Evolutionary conservation across 768 basidiomycete species (phyloP), one percentile per base, ranked within the genome.

Genomic region (Kwoniella heveanensis): DNA sequence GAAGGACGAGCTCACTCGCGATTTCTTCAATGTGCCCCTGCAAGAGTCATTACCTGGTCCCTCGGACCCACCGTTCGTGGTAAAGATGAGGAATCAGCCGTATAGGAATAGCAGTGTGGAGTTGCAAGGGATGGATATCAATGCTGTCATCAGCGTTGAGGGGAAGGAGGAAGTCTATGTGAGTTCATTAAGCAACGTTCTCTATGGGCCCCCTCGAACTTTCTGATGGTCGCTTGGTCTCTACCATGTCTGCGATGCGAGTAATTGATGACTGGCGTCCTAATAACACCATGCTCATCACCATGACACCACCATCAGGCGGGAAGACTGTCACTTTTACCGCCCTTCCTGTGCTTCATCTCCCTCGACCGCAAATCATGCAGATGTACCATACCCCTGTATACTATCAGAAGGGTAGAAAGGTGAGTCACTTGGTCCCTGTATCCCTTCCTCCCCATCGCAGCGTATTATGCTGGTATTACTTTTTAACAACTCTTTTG

Each of bases 81-180:
- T 68, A 24, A 78, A 77, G 68, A 56, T 76, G 27, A 52, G 71
- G 6, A 67, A 62, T 54, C 53, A 57, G 9, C 48, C 46, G 12
- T 55, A 57, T 37, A 25, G 27, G 30, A 54, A 46, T 54, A 25
- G 60, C 27, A 62, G 68, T 53, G 57, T 62, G 50, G 67, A 76
- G 66, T 76, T 77, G 72, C 57, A 56, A 73, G 72, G 64, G 80
- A 89, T 92, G 86, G 91, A 94, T 68, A 92, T 93, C 70, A 93
- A 88, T 70, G 91, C 91, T 15, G 90, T 93, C 26, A 82, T 95
- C 62, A 92, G 88, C 73, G 83, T 97, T 24, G 83, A 90, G 65
- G 89, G 86, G n/a, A 84, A 89, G 67, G 92, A 94, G 81, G 92
- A 95, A 76, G 89, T 92, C 54, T 94, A 93, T 82, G 92, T 94